These are phyloP conservation scores for Paramecium tetraurelia DNA, from an alignment of 73 alveolate genomes.

Conservation along the genomic window DNA sequence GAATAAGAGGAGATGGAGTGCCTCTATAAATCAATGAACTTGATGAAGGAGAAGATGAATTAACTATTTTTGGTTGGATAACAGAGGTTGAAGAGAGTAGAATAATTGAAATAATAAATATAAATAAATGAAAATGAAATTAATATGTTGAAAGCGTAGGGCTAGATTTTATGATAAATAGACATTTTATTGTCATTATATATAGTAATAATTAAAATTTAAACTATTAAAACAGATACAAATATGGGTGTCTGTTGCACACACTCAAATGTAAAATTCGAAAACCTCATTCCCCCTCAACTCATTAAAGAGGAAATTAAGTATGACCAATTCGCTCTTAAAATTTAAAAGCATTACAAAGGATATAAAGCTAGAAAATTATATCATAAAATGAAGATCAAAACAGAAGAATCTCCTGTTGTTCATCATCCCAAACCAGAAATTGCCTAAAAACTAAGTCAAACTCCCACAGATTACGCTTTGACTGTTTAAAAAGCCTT, in stretches of 20 bases:
- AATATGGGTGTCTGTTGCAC: slow-evolving; percentile 6
- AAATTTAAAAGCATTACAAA: not conserved
- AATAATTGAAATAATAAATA: not conserved
- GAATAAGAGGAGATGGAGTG: slow-evolving; percentile 9
- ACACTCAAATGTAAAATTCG: not conserved
- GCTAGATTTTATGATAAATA: not conserved
- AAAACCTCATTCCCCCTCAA: not conserved
- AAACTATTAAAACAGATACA: not conserved
- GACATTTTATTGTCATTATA: not conserved
- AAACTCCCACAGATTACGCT: slow-evolving; percentile 53
- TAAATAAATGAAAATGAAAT: not conserved
- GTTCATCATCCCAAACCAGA: slow-evolving; percentile 35
- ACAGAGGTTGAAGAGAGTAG: not conserved
- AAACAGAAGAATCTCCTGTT: not conserved
- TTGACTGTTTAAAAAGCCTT: slow-evolving; percentile 31
- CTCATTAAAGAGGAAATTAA: not conserved
- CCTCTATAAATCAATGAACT: not conserved
- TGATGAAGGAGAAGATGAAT: not conserved
- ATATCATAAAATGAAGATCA: not conserved
- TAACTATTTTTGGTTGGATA: not conserved
- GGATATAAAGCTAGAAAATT: not conserved
- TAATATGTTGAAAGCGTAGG: not conserved
- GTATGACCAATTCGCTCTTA: not conserved
- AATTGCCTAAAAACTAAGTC: not conserved
- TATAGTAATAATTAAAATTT: not conserved